Evolutionary conservation across 768 basidiomycete species (phyloP).

Genomic region (Tulasnella sp.): DNA sequence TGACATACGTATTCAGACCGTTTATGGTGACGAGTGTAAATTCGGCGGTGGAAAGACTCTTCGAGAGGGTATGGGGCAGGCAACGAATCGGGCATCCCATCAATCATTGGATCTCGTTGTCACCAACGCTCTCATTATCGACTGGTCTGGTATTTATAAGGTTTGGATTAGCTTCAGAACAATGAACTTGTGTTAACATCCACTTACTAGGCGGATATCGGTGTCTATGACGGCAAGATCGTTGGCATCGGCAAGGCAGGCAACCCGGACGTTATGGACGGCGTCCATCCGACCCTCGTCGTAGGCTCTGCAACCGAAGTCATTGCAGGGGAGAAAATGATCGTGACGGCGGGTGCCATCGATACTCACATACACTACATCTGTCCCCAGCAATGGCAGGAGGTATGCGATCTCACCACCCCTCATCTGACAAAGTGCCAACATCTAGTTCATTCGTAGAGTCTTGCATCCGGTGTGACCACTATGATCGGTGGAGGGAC

Average conservation of each 20-base stretch:
- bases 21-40: conserved; percentile 94
- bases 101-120: conserved; percentile 84
- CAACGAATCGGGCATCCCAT: conserved; percentile 49
- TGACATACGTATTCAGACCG: conserved; percentile 37
- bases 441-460: conserved; percentile 19
- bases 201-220: conserved; percentile 71
- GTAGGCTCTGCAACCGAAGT: conserved; percentile 90
- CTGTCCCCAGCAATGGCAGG: conserved; percentile 81
- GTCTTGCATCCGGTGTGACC: conserved; percentile 51
- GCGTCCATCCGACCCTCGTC: conserved; percentile 55
- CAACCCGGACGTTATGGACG: conserved; percentile 86
- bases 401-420: conserved; percentile 37
- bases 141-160: conserved; percentile 95
- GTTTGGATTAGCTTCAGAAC: conserved; percentile 29
- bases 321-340: conserved; percentile 89
- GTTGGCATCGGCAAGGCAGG: conserved; percentile 92
- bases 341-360: conserved; percentile 85
- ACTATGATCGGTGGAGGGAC: conserved; percentile 96
- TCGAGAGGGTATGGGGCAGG: conserved; percentile 95
- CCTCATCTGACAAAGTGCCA: neutral
- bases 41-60: conserved; percentile 79
- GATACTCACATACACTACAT: conserved; percentile 94
- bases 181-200: neutral
- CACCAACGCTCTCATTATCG: conserved; percentile 87
- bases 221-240: conserved; percentile 72